Base-by-base conservation (phyloP, 2,329 filamentous ascomycete species). In the Aspergillus sp. region DNA sequence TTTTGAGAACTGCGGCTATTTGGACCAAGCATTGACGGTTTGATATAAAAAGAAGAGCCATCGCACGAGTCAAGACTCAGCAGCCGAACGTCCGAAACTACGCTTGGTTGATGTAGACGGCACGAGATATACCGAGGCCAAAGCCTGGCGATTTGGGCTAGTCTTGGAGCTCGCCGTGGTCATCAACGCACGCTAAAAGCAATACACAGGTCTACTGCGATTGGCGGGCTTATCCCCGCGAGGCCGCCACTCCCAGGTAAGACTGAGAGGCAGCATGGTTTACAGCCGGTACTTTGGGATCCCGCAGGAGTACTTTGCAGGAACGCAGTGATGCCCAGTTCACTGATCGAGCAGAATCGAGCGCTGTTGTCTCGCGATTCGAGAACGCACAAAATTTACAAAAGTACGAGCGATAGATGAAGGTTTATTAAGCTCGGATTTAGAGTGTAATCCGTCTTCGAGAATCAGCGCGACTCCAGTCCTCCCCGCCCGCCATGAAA, bases 401-500 rank as follows among this genome's bases (percentile, higher is more conserved):
- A 33, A 52, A 31, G 23, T 52, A 12, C 39, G 23, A 40, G 6
- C 40, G 33, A 33, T 35, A 52, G 46, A 21, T 41, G 25, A 44
- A 39, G 31, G 46, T 23, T 35, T 48, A 43, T 46, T 53, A 53
- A 53, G 51, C 51, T 53, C 40, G 51, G 19, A 46, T 39, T 40
- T 35, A 39, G 41, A 46, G 51, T 53, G 51, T 31, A 46, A 39
- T 33, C 39, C 35, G 35, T 12, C n/a, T 50, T 40, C 37, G 33
- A 40, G 21, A 43, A 43, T 43, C n/a, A 43, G 19, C n/a, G 9
- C 40, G n/a, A n/a, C 12, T 17, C 45, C 25, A 23, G 40, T 52
- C 47, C n/a, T 21, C 44, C 52, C 54, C 27, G 54, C 46, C 50
- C 50, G 35, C 40, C 27, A 37, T 37, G 37, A 54, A 57, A 57